Percentiles rank a stretch among this genome's conserved stretches.
These are phyloP conservation scores for Scopulariopsis brevicaulis DNA, from an alignment of 2,329 filamentous ascomycete species.

Conservation along the genomic window DNA sequence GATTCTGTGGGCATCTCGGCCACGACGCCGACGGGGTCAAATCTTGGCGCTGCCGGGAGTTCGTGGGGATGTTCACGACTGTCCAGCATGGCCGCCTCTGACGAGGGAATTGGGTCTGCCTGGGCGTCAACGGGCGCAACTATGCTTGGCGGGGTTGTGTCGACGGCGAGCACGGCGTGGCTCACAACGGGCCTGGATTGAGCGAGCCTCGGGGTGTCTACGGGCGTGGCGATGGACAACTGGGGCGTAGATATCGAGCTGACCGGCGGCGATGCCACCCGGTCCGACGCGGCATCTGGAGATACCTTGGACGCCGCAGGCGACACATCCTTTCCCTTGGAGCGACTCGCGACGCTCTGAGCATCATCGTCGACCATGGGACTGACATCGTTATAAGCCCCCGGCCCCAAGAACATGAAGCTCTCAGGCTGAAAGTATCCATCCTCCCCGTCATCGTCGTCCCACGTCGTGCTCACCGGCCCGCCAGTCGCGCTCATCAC, in stretches of 20 bases:
- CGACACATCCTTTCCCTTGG: neutral
- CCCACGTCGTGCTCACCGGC: slow-evolving; percentile 9
- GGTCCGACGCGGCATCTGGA: neutral
- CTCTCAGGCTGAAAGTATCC: slow-evolving; percentile 38
- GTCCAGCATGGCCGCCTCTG: slow-evolving; percentile 20
- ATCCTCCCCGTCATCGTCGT: slow-evolving; percentile 19
- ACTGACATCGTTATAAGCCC: slow-evolving; percentile 31
- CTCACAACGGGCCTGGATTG: neutral
- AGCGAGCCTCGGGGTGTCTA: neutral
- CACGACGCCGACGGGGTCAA: slow-evolving; percentile 30
- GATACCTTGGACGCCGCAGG: neutral
- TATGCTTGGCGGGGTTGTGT: neutral
- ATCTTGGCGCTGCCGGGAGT: slow-evolving; percentile 16
- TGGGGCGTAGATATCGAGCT: slow-evolving; percentile 2
- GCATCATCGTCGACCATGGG: slow-evolving; percentile 28
- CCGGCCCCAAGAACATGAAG: slow-evolving; percentile 41
- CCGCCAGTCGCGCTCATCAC: slow-evolving; percentile 11
- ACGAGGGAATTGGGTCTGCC: slow-evolving; percentile 2
- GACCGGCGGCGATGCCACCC: neutral
- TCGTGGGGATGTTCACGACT: slow-evolving; percentile 19
- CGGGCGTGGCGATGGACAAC: neutral
- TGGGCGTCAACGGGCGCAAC: neutral
- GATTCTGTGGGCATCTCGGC: slow-evolving; percentile 35
- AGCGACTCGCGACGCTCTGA: slow-evolving; percentile 9
- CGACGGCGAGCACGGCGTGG: neutral